Evolutionary conservation across 2,329 filamentous ascomycete genomes (phyloP), one percentile per base, ranked within the genome.

Genomic region (Calycina herbarum): DNA sequence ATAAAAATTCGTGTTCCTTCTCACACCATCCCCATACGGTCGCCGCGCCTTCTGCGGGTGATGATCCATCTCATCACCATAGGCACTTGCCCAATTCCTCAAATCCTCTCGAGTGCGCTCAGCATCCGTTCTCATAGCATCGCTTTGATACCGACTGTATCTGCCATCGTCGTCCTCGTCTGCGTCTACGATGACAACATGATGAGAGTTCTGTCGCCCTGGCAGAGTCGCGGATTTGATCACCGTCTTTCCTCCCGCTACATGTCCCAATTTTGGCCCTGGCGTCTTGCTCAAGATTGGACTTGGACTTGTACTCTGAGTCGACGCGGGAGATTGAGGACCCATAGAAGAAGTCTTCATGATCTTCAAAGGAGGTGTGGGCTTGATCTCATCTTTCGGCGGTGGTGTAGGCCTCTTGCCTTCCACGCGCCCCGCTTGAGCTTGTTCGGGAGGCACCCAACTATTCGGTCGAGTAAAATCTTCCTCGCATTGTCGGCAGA

Each of bases 331-430:
- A 3, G 48, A 27, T 2, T 27, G 8, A 51, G n/a, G 5, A 10
- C 20, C 20, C 10, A 5, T 27, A 1, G 48, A 54, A 27, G 48
- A 24, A 5, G 20, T 54, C n/a, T 54, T 54, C 6, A 54, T 5
- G 20, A 54, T 5, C 20, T 35, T 57, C 15, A 35, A 57, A 20
- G 56, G 56, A 7, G 15, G 24, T 0, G n/a, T 24, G 1, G 56
- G 27, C n/a, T 31, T 57, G 7, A 57, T 29, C 42, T 31, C 24
- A 40, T 68, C 64, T 29, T 69, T 68, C 24, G 67, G 51, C 4
- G 68, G 66, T 7, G 67, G 66, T 1, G 59, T 69, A 7, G 68
- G 66, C n/a, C 63, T 65, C 63, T n/a, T 68, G 60, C 7, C 59
- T 51, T 13, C 59, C 56, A 7, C n/a, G 33, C 15, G 11, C 7